Percentiles rank a stretch among this genome's conserved stretches.
These are phyloP conservation scores for Pichia manshurica DNA, from an alignment of 805 yeast genomes.

Conservation along the genomic window DNA sequence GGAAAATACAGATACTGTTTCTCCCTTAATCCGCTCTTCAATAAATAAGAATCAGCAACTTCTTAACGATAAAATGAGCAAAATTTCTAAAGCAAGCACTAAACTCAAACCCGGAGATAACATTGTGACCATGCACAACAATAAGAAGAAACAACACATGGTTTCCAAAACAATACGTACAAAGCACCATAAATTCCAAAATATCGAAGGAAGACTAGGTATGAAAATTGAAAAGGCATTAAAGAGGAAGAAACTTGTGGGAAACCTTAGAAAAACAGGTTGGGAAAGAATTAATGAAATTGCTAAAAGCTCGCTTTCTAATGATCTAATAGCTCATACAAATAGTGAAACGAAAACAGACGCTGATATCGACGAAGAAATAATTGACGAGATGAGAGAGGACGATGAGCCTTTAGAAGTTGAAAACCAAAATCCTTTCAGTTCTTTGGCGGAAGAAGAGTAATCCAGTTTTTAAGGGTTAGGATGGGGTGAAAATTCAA, in stretches of 20 bases:
- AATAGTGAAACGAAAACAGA: conserved; percentile 18
- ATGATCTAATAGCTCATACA: conserved; percentile 11
- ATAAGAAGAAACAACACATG: conserved; percentile 24
- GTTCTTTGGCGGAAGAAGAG: conserved; percentile 23
- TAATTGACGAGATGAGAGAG: conserved; percentile 14
- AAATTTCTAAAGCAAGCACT: not conserved
- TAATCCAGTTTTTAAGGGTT: no score
- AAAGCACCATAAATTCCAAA: conserved; percentile 14
- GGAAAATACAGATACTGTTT: conserved; percentile 52
- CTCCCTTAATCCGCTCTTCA: conserved; percentile 61
- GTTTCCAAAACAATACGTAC: conserved; percentile 25
- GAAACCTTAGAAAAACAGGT: conserved; percentile 56
- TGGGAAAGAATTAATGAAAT: conserved; percentile 65
- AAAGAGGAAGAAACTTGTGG: conserved; percentile 57
- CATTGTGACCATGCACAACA: conserved; percentile 6
- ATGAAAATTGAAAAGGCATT: conserved; percentile 58
- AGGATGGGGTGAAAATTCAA: no score
- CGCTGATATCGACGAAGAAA: conserved; percentile 15
- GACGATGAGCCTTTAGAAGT: conserved; percentile 13
- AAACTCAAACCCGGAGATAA: conserved; percentile 13
- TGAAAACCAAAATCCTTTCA: conserved; percentile 23
- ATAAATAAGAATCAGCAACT: conserved; percentile 56
- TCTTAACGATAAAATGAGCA: conserved; percentile 48
- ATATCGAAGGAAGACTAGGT: conserved; percentile 22
- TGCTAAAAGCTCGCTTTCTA: conserved; percentile 30